These are phyloP conservation scores for Magnusiomyces suaveolens DNA, from an alignment of 1,139 yeast genomes.

Conservation along the genomic window DNA sequence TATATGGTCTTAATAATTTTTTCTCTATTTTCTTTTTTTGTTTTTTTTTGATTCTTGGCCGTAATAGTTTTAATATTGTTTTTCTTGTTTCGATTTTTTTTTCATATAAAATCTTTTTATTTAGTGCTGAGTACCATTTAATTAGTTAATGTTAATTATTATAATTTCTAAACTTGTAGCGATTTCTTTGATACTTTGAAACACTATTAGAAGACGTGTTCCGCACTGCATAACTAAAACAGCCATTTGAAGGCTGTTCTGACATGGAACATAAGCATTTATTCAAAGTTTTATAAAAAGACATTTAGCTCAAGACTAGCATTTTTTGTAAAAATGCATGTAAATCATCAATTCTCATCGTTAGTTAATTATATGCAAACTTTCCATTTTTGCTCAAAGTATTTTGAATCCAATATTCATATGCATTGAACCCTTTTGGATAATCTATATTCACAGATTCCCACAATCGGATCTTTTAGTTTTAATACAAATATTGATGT, in stretches of 20 bases:
- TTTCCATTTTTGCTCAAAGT: too few species aligned
- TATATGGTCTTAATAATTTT: background rate
- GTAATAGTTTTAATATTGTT: too few species aligned
- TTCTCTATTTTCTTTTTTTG: background rate
- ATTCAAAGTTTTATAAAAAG: background rate
- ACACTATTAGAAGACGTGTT: background rate
- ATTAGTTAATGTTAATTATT: background rate
- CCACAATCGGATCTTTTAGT: background rate
- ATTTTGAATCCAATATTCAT: too few species aligned
- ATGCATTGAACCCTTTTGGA: too few species aligned
- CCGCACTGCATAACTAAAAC: background rate
- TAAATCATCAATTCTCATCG: background rate
- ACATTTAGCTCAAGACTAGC: background rate
- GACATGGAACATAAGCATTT: too few species aligned
- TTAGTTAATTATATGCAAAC: too few species aligned
- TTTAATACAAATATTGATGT: background rate
- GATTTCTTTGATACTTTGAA: background rate
- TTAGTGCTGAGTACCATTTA: background rate
- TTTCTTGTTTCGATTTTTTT: too few species aligned
- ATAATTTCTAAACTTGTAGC: background rate
- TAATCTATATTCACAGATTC: too few species aligned
- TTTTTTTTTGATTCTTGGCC: too few species aligned
- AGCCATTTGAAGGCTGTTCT: too few species aligned
- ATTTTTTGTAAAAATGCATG: background rate
- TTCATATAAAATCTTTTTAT: too few species aligned